Base-by-base conservation (phyloP, 2,329 filamentous ascomycete genomes). In the Colletotrichum eleusines region DNA sequence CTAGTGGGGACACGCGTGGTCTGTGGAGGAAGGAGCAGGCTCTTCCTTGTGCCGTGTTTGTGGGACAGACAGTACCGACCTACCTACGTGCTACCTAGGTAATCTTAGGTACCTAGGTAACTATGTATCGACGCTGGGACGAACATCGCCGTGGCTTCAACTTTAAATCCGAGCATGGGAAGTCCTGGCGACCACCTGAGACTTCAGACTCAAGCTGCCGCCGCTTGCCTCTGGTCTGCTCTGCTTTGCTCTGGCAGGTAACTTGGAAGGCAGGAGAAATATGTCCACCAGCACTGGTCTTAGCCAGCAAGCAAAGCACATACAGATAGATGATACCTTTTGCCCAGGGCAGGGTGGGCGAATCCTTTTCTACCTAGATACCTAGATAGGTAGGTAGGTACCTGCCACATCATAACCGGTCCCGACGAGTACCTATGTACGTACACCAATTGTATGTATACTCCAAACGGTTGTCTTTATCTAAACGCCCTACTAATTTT, bases 81-180 rank as follows among this genome's bases (percentile, higher is more conserved):
- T 33, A 33, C n/a, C n/a, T n/a, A n/a, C n/a, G n/a, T n/a, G n/a
- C 31, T 33, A 33, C 31, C 31, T 33, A 33, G 31, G 31, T 53
- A 35, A 38, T 8, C 35, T 3, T 16, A 5, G 7, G 4, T 33
- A 33, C 31, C 31, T 33, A 33, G 31, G 31, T 33, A 33, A 7
- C 4, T 7, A 33, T 33, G 3, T 33, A 4, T 33, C 3, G n/a
- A n/a, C n/a, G n/a, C n/a, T n/a, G 31, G 31, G 20, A 48, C 58
- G 40, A 68, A 63, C 57, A 51, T 51, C 58, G 65, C 53, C 42
- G 42, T 58, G 59, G 66, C 66, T 63, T 58, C 60, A 64, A 68
- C 66, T 68, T 35, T 69, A 53, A 57, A 31, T 64, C 51, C 35
- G 51, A 63, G 33, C 59, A 68, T 68, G 51, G 66, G 12, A 58